Evolutionary conservation across 192 early-diverging fungal species (phyloP), one percentile per base, ranked within the genome.

Genomic region (Dissophora ornata): DNA sequence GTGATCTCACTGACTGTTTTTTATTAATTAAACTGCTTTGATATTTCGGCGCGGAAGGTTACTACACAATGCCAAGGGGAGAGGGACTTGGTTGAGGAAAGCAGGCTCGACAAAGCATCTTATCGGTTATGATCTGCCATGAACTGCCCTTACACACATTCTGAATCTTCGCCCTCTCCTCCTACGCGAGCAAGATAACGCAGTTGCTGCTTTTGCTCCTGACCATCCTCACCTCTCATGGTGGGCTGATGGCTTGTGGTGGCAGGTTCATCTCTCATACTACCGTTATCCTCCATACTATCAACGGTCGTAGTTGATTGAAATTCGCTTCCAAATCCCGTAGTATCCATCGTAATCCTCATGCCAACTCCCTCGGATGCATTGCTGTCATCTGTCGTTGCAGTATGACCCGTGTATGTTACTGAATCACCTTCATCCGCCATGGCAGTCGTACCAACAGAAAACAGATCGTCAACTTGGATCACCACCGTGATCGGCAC

Each of bases 401-500:
- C 58, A 22, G 58, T 34, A 1, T 9, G 9, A 13, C 32, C 32
- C n/a, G 52, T 38, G 21, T 47, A 25, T 9, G 57, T 60, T 4
- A 18, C 41, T 13, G 53, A 22, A 25, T 57, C 64, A 6, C 6
- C 44, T 21, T 41, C 19, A 15, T 47, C 62, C 4, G 29, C 22
- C n/a, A 12, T 67, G 3, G 26, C 51, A 16, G 62, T 22, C 1
- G 57, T 53, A 4, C 67, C 67, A 0, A 69, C 40, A 4, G 32
- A 38, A 2, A 36, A 12, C 0, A 52, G 33, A 28, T 73, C 70
- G 26, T 71, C 60, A 11, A 59, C 63, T 30, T 75, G 62, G 6
- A 75, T 65, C 34, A 67, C 62, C 1, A 75, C 57, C 21, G 56
- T 75, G 13, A 75, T 62, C 6, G 71, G 71, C 2, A 75, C 71